Evolutionary conservation across 2,329 filamentous ascomycete genomes (phyloP), one percentile per base, ranked within the genome.

Genomic region (Verticillium isaacii): DNA sequence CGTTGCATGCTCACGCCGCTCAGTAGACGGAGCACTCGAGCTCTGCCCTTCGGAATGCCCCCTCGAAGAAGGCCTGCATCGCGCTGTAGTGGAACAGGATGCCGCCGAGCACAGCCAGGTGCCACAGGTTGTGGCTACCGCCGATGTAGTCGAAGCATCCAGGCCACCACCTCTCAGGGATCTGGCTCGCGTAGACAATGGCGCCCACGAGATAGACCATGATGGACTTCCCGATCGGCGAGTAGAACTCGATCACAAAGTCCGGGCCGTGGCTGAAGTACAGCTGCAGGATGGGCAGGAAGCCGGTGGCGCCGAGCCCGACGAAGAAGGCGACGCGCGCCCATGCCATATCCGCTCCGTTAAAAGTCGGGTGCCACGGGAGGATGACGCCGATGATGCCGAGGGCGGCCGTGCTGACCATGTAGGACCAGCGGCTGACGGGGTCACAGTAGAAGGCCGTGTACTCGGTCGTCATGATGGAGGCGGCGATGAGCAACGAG

Each of bases 371-470:
- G 75, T 97, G 92, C 95, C 95, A 99, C 2, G 95, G 94, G 41
- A 99, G 83, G 65, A 97, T 91, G 66, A 96, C 92, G 61, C 95
- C 95, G 45, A 89, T 91, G 61, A 96, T 78, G 57, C 95, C 95
- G 32, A 99, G 85, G 15, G 89, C 73, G 62, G 91, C 89, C 2
- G 95, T 98, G 58, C 91, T 80, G 52, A 84, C 76, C 80, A 99
- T 95, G 77, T 98, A 99, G 14, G 85, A 81, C 85, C 90, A 95
- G 61, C 93, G 89, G 68, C 90, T 93, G 56, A 90, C 70, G 3
- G 95, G 93, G 71, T 99, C 95, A 79, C 95, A 97, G 80, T 99
- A 99, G 76, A 99, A 99, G 29, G 94, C 95, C 0, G 95, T 97
- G 79, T 98, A 99, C 74, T 99, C 95, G 39, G 93, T 97, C 2